Conservation (phyloP, 306 rosid species). For the Dicorynia guianensis region DNA sequence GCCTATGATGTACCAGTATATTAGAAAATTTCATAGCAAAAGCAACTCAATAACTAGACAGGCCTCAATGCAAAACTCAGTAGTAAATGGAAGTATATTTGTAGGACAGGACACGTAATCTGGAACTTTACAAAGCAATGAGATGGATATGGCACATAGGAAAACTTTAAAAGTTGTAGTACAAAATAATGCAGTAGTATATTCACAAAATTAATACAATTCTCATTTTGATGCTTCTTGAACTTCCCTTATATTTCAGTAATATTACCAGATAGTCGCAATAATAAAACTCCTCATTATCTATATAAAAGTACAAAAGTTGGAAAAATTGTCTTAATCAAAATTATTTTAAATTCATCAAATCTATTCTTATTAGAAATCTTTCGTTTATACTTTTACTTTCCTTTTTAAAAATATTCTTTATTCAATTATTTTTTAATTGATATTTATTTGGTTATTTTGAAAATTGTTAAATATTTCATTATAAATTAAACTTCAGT, state of each 20-base stretch:
- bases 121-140: conserved; percentile 24
- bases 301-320: neutral
- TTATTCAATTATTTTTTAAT: too few relatives aligned
- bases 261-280: neutral
- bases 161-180: conserved; percentile 1
- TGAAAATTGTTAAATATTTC: too few relatives aligned
- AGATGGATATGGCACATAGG: conserved; percentile 2
- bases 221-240: neutral
- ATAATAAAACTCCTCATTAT: conserved; percentile 8
- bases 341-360: too few relatives aligned
- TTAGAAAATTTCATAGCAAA: conserved; percentile 22
- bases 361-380: too few relatives aligned
- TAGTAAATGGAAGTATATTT: conserved; percentile 1
- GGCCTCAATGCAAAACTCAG: conserved; percentile 9
- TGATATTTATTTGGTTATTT: too few relatives aligned
- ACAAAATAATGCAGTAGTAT: conserved; percentile 10
- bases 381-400: too few relatives aligned
- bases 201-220: neutral
- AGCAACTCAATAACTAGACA: conserved; percentile 16
- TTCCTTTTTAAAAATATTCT: too few relatives aligned
- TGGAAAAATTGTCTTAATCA: too few relatives aligned
- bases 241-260: conserved; percentile 31
- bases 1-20: conserved; percentile 59
- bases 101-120: neutral
- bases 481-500: too few relatives aligned